These are phyloP conservation scores for Stephania yunnanensis DNA, from an alignment of 164 flowering plant genomes.

Conservation along the genomic window DNA sequence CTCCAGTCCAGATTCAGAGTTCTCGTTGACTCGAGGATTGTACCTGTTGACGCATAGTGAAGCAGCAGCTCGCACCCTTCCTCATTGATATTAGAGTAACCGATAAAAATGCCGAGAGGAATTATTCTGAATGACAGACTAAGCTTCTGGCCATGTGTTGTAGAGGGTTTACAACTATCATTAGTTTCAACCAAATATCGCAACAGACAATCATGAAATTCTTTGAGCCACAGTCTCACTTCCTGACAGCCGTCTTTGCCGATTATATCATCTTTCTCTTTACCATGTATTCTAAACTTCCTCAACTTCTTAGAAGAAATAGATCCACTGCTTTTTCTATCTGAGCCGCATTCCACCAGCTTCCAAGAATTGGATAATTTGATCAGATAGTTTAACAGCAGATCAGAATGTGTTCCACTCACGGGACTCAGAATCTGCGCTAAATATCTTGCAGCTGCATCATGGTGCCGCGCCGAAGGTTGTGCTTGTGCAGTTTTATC, in stretches of 20 bases:
- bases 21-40: constrained; percentile 16
- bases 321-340: constrained; percentile 11
- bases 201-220: constrained; percentile 30
- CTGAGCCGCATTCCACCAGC: constrained; percentile 19
- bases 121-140: constrained; percentile 36
- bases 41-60: constrained; percentile 63
- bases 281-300: constrained; percentile 27
- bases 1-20: constrained; percentile 16
- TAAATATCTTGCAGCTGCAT: constrained; percentile 58
- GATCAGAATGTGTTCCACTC: constrained; percentile 29
- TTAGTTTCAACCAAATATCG: constrained; percentile 10
- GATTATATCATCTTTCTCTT: constrained; percentile 9
- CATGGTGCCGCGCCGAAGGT: constrained; percentile 16
- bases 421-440: constrained; percentile 60
- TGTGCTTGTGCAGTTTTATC: constrained; percentile 12
- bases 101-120: constrained; percentile 55
- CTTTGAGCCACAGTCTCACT: constrained; percentile 39
- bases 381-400: constrained; percentile 30
- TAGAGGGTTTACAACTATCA: constrained; percentile 13
- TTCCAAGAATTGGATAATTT: constrained; percentile 41
- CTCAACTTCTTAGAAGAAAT: constrained; percentile 31
- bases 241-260: constrained; percentile 14
- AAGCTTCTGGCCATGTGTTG: constrained; percentile 16
- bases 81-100: constrained; percentile 27
- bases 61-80: constrained; percentile 46